Percentiles rank a stretch among this genome's conserved stretches.
phyloP scores from a whole-genome alignment of 371 early-diverging fungal species.

The Rhizopus delemar region DNA sequence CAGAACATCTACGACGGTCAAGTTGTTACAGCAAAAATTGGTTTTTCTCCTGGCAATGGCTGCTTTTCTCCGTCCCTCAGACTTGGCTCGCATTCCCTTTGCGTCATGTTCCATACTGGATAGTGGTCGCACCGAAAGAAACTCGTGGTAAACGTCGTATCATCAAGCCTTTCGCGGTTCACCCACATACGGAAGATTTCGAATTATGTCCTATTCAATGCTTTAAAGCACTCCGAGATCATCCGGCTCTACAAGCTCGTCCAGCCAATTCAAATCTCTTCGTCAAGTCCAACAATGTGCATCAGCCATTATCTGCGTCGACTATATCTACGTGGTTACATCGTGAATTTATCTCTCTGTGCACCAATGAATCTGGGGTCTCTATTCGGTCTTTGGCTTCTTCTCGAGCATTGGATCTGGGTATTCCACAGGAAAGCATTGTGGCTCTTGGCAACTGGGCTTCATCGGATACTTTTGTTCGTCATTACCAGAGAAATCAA shows the following conservation, averaged over 20 bases:
- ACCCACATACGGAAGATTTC: background rate
- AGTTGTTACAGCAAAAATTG: background rate
- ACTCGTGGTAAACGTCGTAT: background rate
- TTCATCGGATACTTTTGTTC: background rate
- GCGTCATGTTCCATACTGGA: background rate
- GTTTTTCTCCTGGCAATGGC: background rate
- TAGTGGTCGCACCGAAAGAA: constrained; percentile 4
- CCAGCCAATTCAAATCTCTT: too few relatives aligned
- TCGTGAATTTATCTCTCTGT: background rate
- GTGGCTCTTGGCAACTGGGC: constrained; percentile 4
- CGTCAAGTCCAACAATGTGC: background rate
- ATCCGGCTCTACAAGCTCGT: background rate
- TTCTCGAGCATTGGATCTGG: background rate
- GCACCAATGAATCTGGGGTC: constrained; percentile 1
- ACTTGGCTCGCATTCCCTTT: constrained; percentile 6
- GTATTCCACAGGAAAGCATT: constrained; percentile 7
- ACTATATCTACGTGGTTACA: background rate
- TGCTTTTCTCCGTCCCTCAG: background rate
- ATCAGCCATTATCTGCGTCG: background rate
- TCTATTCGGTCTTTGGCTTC: constrained; percentile 9
- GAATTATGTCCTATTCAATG: background rate
- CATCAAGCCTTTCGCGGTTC: constrained; percentile 1
- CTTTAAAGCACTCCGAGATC: background rate
- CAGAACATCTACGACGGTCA: too few relatives aligned
- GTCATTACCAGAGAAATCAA: background rate